Percentiles rank a stretch among this genome's conserved stretches.
Evolutionary conservation across 257 asterid species (phyloP).

Genomic region (Scutellaria baicalensis): DNA sequence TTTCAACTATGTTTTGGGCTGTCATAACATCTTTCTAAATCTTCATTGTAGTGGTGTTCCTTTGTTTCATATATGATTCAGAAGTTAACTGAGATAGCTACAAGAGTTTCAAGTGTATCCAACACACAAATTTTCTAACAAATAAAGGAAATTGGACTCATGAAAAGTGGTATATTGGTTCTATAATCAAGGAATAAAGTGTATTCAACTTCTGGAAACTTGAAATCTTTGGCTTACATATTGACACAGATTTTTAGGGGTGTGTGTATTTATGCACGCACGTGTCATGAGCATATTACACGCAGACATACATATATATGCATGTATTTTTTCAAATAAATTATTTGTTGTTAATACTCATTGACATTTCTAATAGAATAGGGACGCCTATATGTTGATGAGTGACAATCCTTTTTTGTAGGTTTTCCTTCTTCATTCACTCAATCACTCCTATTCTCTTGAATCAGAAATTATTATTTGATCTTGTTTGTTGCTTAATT

Average conservation of each 20-base stretch:
- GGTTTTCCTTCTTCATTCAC: neutral
- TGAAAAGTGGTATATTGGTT: neutral
- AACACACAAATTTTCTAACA: too few relatives aligned
- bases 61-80: too few relatives aligned
- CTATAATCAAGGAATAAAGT: neutral
- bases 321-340: neutral
- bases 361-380: neutral
- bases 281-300: too few relatives aligned
- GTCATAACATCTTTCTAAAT: too few relatives aligned
- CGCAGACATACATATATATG: neutral
- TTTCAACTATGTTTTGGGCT: too few relatives aligned
- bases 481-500: neutral
- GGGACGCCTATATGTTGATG: neutral
- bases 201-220: neutral
- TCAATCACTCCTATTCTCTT: neutral
- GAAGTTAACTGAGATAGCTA: too few relatives aligned
- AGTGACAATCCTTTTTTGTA: neutral
- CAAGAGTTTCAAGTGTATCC: too few relatives aligned
- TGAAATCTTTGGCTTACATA: neutral
- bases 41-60: neutral
- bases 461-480: neutral
- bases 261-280: neutral
- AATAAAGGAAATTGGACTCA: neutral
- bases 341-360: neutral
- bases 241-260: neutral